Conservation (phyloP, 2,329 filamentous ascomycete species). For the Fusarium nematophilum region DNA sequence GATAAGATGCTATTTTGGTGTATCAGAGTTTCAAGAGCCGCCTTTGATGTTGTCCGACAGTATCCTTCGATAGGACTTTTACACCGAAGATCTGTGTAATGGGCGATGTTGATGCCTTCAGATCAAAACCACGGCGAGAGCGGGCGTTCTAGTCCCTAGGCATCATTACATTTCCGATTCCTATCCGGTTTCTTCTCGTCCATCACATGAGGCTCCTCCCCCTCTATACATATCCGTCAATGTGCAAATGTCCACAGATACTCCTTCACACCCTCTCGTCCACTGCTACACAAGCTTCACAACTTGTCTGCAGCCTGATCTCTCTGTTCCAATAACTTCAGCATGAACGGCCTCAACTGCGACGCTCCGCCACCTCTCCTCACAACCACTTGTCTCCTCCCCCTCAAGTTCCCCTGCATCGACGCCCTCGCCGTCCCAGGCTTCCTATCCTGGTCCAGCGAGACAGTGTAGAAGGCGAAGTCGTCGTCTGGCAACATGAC, state of each 20-base stretch:
- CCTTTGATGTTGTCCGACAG: not conserved
- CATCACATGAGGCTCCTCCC: no score
- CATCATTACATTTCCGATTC: no score
- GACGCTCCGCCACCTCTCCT: constrained; percentile 20
- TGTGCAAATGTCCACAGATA: no score
- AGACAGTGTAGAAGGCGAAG: constrained; percentile 2
- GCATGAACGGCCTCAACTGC: constrained; percentile 17
- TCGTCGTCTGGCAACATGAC: constrained; percentile 8
- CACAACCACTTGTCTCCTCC: not conserved
- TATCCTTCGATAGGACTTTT: no score
- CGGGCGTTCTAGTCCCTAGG: no score
- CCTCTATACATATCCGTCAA: no score
- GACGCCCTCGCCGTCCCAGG: constrained; percentile 10
- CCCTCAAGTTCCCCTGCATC: constrained; percentile 7
- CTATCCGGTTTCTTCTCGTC: no score
- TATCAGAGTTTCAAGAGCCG: not conserved
- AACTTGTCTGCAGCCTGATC: not conserved
- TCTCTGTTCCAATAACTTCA: constrained; percentile 10
- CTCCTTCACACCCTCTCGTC: no score
- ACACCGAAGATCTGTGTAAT: no score
- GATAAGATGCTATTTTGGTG: not conserved
- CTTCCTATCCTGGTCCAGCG: constrained; percentile 7
- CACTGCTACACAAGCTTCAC: not conserved
- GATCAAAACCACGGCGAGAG: no score
- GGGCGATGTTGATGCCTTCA: no score